Evolutionary conservation across 2,329 filamentous ascomycete species (phyloP).

Genomic region (Aureobasidium uvarum): DNA sequence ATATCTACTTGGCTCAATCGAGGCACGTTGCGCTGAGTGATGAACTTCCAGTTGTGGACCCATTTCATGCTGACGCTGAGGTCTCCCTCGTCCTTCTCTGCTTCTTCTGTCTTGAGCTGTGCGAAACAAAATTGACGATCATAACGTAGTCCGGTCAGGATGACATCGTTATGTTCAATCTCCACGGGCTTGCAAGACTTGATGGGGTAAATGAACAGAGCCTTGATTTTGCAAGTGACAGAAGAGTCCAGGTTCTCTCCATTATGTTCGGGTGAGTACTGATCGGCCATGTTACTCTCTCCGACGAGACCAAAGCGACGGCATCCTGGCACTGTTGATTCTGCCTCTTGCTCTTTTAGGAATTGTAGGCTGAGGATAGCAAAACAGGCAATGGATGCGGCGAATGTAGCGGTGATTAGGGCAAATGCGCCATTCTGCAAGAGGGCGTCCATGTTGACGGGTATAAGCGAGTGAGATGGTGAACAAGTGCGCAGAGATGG

Average conservation of each 20-base stretch:
- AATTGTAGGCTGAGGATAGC: not conserved
- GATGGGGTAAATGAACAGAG: conserved; percentile 76
- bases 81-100: conserved; percentile 47
- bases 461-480: not conserved
- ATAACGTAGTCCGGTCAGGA: conserved; percentile 68
- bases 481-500: not conserved
- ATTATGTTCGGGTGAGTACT: conserved; percentile 28
- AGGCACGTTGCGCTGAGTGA: conserved; percentile 68
- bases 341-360: not conserved
- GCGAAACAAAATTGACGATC: conserved; percentile 84
- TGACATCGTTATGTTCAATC: conserved; percentile 61
- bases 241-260: conserved; percentile 6
- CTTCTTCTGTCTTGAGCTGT: conserved; percentile 50
- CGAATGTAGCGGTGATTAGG: not conserved
- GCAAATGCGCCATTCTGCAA: not conserved
- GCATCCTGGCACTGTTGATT: conserved; percentile 30
- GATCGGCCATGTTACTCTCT: conserved; percentile 33
- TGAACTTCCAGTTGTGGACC: conserved; percentile 63
- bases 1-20: conserved; percentile 67
- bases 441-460: conserved; percentile 3
- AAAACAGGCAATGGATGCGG: not conserved
- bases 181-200: conserved; percentile 80
- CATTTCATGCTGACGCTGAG: conserved; percentile 42
- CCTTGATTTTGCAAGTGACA: conserved; percentile 53
- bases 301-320: conserved; percentile 32